A percentile compares a stretch with the other conserved stretches of the same genome.
phyloP scores from a whole-genome alignment of 345 rosid species.

The Arabis alpina region DNA sequence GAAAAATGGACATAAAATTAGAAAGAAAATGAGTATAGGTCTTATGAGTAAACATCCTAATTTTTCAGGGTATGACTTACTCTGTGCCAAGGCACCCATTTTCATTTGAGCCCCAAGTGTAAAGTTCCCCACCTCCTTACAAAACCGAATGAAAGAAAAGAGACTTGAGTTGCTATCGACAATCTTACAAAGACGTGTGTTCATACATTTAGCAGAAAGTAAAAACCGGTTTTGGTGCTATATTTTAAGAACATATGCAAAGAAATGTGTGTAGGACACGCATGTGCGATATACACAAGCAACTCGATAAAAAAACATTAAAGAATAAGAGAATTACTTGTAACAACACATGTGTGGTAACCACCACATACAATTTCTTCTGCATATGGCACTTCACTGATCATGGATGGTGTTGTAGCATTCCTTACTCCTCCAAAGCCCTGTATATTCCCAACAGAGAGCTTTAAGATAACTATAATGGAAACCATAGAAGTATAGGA shows the following conservation, averaged over 20 bases:
- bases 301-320: background rate
- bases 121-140: conserved; percentile 78
- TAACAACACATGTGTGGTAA: conserved; percentile 83
- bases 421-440: conserved; percentile 57
- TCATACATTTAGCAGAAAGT: conserved; percentile 5
- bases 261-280: conserved; percentile 9
- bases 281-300: background rate
- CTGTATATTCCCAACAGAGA: conserved; percentile 43
- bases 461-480: conserved; percentile 12
- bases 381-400: conserved; percentile 62
- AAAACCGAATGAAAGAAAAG: conserved; percentile 25
- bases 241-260: background rate
- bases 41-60: conserved; percentile 12
- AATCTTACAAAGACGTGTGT: background rate
- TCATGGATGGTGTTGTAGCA: conserved; percentile 62
- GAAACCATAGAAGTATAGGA: conserved; percentile 17
- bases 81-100: conserved; percentile 94
- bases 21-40: conserved; percentile 13
- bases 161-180: conserved; percentile 17
- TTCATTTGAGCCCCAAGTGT: conserved; percentile 91
- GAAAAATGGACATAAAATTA: conserved; percentile 26
- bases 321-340: conserved; percentile 57
- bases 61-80: conserved; percentile 45
- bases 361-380: conserved; percentile 92
- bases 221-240: background rate